Percentiles rank a stretch among this genome's conserved stretches.
Evolutionary conservation across 2,329 filamentous ascomycete genomes (phyloP).

Genomic region (Scorias spongiosa): DNA sequence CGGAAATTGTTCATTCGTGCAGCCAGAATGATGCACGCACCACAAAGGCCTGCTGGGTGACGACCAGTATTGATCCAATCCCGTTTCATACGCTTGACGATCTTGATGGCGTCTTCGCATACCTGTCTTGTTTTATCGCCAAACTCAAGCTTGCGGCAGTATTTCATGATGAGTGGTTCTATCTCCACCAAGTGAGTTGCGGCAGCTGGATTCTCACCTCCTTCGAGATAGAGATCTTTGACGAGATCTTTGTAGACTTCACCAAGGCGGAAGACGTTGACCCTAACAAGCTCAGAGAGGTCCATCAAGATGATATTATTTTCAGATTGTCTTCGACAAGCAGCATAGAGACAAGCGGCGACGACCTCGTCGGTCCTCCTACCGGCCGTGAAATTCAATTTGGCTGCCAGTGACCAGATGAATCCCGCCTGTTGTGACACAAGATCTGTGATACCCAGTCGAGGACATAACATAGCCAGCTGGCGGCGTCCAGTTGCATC

Average conservation of each 20-base stretch:
- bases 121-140: constrained; percentile 67
- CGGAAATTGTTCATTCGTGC: constrained; percentile 98
- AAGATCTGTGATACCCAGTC: constrained; percentile 22
- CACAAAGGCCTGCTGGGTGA: constrained; percentile 83
- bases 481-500: constrained; percentile 26
- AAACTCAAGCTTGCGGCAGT: constrained; percentile 85
- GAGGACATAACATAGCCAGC: constrained; percentile 23
- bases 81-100: constrained; percentile 82
- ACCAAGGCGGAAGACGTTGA: constrained; percentile 87
- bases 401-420: constrained; percentile 36
- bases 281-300: constrained; percentile 66
- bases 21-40: constrained; percentile 84
- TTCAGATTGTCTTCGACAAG: constrained; percentile 61
- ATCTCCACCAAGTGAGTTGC: constrained; percentile 48
- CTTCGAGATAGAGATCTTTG: constrained; percentile 47
- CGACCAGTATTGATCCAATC: constrained; percentile 97
- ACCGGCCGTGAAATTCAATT: constrained; percentile 60
- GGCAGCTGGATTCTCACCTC: constrained; percentile 36
- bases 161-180: constrained; percentile 81
- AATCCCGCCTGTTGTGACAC: constrained; percentile 24
- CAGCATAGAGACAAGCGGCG: constrained; percentile 81
- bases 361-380: constrained; percentile 72
- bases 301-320: constrained; percentile 92
- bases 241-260: constrained; percentile 76
- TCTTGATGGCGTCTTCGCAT: constrained; percentile 70